Base-by-base conservation (phyloP, 2,329 filamentous ascomycete species). In the Epicoccum sorghinum region DNA sequence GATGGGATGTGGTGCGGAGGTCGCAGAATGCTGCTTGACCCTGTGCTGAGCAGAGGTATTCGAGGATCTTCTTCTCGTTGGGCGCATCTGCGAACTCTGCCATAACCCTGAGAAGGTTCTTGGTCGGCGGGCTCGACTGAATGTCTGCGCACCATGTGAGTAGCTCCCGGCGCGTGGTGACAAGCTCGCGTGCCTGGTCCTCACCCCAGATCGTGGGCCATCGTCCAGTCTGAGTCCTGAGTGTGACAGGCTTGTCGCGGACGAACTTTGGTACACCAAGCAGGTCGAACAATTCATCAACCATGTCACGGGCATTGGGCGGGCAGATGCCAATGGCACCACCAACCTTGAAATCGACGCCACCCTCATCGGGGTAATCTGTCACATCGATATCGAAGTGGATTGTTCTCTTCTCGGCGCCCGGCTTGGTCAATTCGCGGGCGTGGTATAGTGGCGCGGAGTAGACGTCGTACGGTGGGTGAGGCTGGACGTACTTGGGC, bases 171-270 rank as follows among this genome's bases (percentile, higher is more conserved):
- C 93, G 87, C 0, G 93, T 98, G 3, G 93, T 96, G 51, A 93
- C 81, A n/a, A 99, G 80, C 71, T 95, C 88, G 52, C 95, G 86
- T 6, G 93, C 77, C 74, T 90, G 78, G 18, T 98, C 93, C 2
- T 96, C 91, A 37, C 93, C 95, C 95, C 95, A 99, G 44, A 99
- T 96, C 0, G 95, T 99, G 4, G 95, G 95, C 93, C 93, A 99
- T 44, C 95, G 85, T 30, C 93, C 93, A 57, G 82, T 85, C 32
- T 83, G 86, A 0, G 95, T 98, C 73, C 87, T 87, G 64, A 98
- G 78, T 14, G 89, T 80, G 14, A 96, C 83, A 12, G 89, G 88
- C 80, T 91, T 95, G 77, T 96, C 90, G 27, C 95, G 89, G 56
- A 95, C 82, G 69, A 89, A 90, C 33, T 86, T 88, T 3, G 93